Evolutionary conservation across 2,329 filamentous ascomycete genomes (phyloP).

Genomic region (Zasmidium citrigriseum): DNA sequence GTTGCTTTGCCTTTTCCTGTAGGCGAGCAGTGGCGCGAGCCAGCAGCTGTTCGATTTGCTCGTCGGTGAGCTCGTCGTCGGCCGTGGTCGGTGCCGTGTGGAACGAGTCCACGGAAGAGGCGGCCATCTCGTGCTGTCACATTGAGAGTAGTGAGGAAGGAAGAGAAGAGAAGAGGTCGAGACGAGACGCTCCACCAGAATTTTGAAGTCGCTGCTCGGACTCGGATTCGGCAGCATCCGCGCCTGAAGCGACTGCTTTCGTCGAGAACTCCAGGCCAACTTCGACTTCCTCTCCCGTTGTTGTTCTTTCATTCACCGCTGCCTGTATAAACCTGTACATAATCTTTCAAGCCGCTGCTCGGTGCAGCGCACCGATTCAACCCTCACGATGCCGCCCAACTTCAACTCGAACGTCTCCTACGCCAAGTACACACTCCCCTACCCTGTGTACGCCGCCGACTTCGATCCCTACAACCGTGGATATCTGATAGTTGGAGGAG

Average conservation of each 20-base stretch:
- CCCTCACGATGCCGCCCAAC: constrained; percentile 12
- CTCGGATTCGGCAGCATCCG: background rate
- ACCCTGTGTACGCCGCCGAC: constrained; percentile 83
- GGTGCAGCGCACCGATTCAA: background rate
- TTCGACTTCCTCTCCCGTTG: background rate
- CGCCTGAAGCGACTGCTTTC: background rate
- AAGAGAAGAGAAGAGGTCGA: background rate
- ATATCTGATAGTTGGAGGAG: constrained; percentile 79
- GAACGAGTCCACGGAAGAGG: constrained; percentile 14
- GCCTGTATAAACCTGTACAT: background rate
- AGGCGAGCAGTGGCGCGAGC: constrained; percentile 64
- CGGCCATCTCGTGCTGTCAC: constrained; percentile 1
- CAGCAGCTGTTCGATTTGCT: constrained; percentile 64
- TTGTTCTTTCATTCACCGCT: background rate
- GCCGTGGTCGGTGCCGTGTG: constrained; percentile 8
- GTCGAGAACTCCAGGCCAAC: no score
- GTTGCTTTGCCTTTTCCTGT: constrained; percentile 40
- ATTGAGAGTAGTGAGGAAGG: background rate
- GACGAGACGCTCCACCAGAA: background rate
- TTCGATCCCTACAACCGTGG: constrained; percentile 80
- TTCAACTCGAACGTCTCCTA: constrained; percentile 37
- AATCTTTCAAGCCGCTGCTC: background rate
- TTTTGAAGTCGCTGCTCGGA: background rate
- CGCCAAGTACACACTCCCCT: constrained; percentile 70
- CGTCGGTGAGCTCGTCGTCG: constrained; percentile 56